Conservation (phyloP, 2,329 filamentous ascomycete species). For the Celoporthe dispersa region DNA sequence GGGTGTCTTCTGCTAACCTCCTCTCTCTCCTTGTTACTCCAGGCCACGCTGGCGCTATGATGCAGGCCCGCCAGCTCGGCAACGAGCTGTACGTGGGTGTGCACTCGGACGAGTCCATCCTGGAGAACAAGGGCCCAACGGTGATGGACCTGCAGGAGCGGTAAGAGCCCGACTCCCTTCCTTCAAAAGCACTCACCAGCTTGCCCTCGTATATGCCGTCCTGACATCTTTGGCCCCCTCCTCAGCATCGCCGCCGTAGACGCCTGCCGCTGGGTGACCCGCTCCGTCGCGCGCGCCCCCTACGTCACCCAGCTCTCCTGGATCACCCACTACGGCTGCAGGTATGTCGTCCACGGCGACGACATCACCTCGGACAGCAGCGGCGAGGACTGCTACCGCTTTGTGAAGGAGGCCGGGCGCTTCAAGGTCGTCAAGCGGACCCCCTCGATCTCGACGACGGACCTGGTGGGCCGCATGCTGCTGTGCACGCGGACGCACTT, state of each 20-base stretch:
- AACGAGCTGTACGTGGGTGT: conserved; percentile 88
- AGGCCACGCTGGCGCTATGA: conserved; percentile 96
- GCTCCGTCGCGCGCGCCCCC: conserved; percentile 81
- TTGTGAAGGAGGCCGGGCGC: conserved; percentile 88
- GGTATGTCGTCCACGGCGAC: conserved; percentile 94
- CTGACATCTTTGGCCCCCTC: conserved; percentile 31
- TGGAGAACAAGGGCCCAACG: conserved; percentile 96
- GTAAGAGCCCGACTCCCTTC: conserved; percentile 44
- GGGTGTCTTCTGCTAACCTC: conserved; percentile 8
- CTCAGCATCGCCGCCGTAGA: conserved; percentile 86
- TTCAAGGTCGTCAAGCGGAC: conserved; percentile 98
- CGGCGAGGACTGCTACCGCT: conserved; percentile 96
- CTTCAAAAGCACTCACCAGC: conserved; percentile 11
- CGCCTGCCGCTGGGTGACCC: conserved; percentile 92
- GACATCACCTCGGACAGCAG: conserved; percentile 94
- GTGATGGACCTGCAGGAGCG: conserved; percentile 95
- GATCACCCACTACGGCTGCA: conserved; percentile 94
- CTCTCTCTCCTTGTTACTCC: conserved; percentile 13
- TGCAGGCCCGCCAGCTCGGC: conserved; percentile 91
- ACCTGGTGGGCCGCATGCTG: conserved; percentile 97
- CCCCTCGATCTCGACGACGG: conserved; percentile 94
- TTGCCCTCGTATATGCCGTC: conserved; percentile 21
- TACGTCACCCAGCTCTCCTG: conserved; percentile 94
- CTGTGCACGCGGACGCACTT: conserved; percentile 95
- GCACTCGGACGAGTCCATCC: conserved; percentile 93